Evolutionary conservation across 169 alveolate genomes (phyloP).

Genomic region (Plasmodium chabaudi): DNA sequence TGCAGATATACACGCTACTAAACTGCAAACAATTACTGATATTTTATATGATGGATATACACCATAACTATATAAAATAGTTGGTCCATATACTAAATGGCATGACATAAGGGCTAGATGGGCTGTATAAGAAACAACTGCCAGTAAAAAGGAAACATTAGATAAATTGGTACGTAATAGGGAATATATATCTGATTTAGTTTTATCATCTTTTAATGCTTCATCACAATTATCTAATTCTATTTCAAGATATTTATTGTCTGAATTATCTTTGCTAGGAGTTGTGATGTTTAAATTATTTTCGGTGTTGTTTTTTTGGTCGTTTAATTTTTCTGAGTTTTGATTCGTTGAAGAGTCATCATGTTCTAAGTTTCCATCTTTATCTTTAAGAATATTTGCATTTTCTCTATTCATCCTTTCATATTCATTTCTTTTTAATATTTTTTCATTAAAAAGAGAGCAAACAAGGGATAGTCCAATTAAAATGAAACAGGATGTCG

Average conservation of each 20-base stretch:
- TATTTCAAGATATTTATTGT: constrained; percentile 23
- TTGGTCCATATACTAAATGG: constrained; percentile 47
- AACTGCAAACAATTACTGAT: constrained; percentile 39
- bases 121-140: constrained; percentile 34
- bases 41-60: constrained; percentile 46
- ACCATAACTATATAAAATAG: constrained; percentile 29
- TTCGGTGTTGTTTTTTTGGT: constrained; percentile 13
- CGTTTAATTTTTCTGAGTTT: constrained; percentile 1
- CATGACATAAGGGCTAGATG: constrained; percentile 25
- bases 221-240: constrained; percentile 37
- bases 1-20: constrained; percentile 53
- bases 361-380: neutral
- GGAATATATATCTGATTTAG: constrained; percentile 5
- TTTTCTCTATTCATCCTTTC: neutral
- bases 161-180: constrained; percentile 18
- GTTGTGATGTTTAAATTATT: neutral
- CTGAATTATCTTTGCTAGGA: neutral
- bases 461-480: neutral
- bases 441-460: constrained; percentile 37
- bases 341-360: neutral
- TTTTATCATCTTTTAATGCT: constrained; percentile 19
- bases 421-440: constrained; percentile 35
- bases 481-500: constrained; percentile 3
- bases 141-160: constrained; percentile 14
- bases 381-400: neutral